Conservation (phyloP, 306 rosid species). For the Dalbergia cochinchinensis region DNA sequence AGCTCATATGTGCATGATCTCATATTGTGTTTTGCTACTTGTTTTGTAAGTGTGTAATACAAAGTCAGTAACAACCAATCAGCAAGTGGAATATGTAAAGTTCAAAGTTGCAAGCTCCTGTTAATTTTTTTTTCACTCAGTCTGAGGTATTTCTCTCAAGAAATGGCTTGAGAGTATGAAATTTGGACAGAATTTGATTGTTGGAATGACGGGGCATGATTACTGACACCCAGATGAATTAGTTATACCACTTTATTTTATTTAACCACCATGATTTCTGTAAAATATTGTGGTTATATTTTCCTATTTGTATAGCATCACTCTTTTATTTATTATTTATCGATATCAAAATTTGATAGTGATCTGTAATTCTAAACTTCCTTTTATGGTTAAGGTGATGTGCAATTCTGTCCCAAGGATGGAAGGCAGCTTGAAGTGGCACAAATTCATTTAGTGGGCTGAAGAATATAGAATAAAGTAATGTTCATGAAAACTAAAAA, state of each 20-base stretch:
- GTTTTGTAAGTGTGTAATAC: not conserved
- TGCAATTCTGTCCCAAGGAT: not conserved
- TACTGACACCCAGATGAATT: too few relatives aligned
- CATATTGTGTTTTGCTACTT: not conserved
- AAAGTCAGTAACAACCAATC: not conserved
- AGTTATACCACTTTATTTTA: too few relatives aligned
- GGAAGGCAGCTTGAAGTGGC: not conserved
- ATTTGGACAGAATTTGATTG: too few relatives aligned
- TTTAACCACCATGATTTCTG: too few relatives aligned
- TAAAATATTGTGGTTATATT: not conserved
- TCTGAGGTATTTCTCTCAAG: not conserved
- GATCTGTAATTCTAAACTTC: too few relatives aligned
- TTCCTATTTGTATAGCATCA: not conserved
- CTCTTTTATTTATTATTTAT: too few relatives aligned
- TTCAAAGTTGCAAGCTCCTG: not conserved
- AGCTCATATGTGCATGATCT: not conserved
- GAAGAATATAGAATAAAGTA: slow-evolving; percentile 38
- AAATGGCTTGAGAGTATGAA: too few relatives aligned
- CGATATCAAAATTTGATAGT: too few relatives aligned
- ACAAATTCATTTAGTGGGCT: not conserved
- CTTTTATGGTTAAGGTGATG: not conserved
- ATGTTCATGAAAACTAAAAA: not conserved
- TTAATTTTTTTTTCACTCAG: not conserved
- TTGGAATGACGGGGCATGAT: too few relatives aligned
- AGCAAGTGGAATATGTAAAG: not conserved